Conservation (phyloP, 768 basidiomycete species). For the Lactarius tabidus region DNA sequence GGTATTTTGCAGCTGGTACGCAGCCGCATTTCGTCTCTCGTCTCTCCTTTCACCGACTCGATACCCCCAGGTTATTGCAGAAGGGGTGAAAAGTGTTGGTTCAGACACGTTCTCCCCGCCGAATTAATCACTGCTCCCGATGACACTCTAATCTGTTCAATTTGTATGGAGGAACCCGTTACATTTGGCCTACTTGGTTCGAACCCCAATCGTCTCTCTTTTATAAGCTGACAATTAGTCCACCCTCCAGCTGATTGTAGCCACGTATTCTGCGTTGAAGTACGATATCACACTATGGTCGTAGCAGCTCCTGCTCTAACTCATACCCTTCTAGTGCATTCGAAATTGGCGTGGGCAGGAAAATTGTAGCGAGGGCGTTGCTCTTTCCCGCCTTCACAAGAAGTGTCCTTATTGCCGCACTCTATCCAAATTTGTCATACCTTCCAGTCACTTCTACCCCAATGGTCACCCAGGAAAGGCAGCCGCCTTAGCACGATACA, state of each 20-base stretch:
- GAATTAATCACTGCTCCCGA: background rate
- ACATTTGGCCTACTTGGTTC: slow-evolving; percentile 66
- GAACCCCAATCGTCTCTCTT: slow-evolving; percentile 8
- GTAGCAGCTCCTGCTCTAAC: background rate
- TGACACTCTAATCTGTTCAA: slow-evolving; percentile 56
- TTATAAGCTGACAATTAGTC: slow-evolving; percentile 17
- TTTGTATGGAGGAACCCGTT: slow-evolving; percentile 70
- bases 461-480: slow-evolving; percentile 52
- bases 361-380: slow-evolving; percentile 47
- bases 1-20: slow-evolving; percentile 57
- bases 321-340: slow-evolving; percentile 52
- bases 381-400: slow-evolving; percentile 60
- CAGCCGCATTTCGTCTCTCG: background rate
- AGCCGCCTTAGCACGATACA: slow-evolving; percentile 52
- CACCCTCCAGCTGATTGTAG: slow-evolving; percentile 57
- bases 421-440: slow-evolving; percentile 63
- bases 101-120: slow-evolving; percentile 46
- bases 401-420: slow-evolving; percentile 76
- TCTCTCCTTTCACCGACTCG: background rate
- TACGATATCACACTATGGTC: slow-evolving; percentile 32
- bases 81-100: slow-evolving; percentile 72
- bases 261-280: slow-evolving; percentile 73
- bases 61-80: slow-evolving; percentile 58
- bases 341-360: slow-evolving; percentile 69
- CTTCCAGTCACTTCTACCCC: slow-evolving; percentile 64